These are phyloP conservation scores for Eremomyces bilateralis DNA, from an alignment of 495 filamentous ascomycete species.

Conservation along the genomic window DNA sequence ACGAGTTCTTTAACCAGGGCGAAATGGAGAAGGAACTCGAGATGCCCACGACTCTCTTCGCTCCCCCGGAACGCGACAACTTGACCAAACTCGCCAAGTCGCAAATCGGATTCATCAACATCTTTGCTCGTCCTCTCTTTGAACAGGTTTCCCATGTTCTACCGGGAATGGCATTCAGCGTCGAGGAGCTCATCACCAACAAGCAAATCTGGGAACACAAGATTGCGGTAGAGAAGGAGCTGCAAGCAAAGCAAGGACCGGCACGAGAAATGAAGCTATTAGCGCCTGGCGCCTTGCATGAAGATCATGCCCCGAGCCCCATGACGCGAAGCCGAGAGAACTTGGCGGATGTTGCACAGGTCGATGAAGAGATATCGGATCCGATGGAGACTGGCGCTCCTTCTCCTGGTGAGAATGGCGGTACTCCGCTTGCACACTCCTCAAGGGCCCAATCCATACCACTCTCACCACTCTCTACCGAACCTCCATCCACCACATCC, in stretches of 20 bases:
- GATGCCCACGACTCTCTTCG: conserved; percentile 69
- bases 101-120: conserved; percentile 87
- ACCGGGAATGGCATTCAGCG: conserved; percentile 60
- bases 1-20: conserved; percentile 85
- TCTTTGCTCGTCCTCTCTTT: conserved; percentile 84
- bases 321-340: not conserved
- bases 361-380: no score
- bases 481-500: not conserved
- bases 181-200: conserved; percentile 59
- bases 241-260: not conserved
- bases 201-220: conserved; percentile 46
- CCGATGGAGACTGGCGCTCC: no score
- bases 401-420: no score
- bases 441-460: not conserved
- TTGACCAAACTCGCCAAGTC: conserved; percentile 60
- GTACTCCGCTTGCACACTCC: not conserved
- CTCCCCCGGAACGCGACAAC: conserved; percentile 62
- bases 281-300: not conserved
- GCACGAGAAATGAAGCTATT: not conserved
- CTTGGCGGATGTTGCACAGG: no score
- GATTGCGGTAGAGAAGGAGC: conserved; percentile 29
- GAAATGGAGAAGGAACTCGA: conserved; percentile 73
- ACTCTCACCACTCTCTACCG: not conserved
- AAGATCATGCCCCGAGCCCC: not conserved
- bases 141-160: conserved; percentile 64